These are phyloP conservation scores for Aspergillus neotritici DNA, from an alignment of 2,329 filamentous ascomycete genomes.

Conservation along the genomic window DNA sequence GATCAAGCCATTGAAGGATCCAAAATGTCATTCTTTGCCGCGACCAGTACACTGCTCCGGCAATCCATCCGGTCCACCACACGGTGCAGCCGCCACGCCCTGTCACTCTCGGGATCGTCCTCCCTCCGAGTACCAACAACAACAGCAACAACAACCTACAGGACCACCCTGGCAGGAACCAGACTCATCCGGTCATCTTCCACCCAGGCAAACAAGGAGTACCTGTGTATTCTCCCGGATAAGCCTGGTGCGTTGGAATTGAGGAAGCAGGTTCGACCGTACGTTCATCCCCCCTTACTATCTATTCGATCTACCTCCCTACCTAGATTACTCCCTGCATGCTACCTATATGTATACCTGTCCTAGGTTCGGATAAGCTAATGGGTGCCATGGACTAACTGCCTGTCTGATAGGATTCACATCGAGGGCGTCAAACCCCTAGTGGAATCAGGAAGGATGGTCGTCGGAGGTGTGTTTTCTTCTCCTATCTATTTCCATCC, in stretches of 20 bases:
- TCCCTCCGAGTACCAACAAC: too few relatives aligned
- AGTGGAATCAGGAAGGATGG: constrained; percentile 9
- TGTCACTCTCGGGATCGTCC: too few relatives aligned
- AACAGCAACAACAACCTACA: too few relatives aligned
- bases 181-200: too few relatives aligned
- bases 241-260: constrained; percentile 8
- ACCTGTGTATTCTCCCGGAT: constrained; percentile 13
- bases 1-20: too few relatives aligned
- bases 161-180: too few relatives aligned
- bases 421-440: constrained; percentile 12
- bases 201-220: constrained; percentile 3
- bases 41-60: too few relatives aligned
- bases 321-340: too few relatives aligned
- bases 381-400: too few relatives aligned
- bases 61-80: background rate
- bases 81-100: background rate
- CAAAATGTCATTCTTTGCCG: too few relatives aligned
- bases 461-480: constrained; percentile 10
- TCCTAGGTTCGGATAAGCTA: too few relatives aligned
- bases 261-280: constrained; percentile 11
- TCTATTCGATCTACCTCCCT: background rate
- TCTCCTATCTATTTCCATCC: background rate
- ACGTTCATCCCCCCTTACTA: background rate
- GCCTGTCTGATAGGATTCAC: constrained; percentile 2
- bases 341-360: too few relatives aligned